These are phyloP conservation scores for Termitomyces sp. DNA, from an alignment of 768 basidiomycete species.

Conservation along the genomic window DNA sequence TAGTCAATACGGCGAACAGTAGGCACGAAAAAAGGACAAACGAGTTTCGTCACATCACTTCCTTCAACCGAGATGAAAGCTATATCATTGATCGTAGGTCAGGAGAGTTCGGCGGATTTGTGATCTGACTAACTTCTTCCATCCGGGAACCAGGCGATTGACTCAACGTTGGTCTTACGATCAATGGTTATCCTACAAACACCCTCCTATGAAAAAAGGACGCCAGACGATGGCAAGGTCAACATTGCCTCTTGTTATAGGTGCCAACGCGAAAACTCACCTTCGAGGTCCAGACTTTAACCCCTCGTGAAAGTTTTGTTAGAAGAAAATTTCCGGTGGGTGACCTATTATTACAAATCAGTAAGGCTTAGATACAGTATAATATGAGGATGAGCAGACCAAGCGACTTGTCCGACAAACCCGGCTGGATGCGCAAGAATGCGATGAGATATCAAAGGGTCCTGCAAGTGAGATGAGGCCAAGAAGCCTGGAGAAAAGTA, in stretches of 20 bases:
- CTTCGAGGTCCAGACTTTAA: constrained; percentile 73
- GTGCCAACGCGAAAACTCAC: constrained; percentile 32
- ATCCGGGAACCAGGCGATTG: constrained; percentile 67
- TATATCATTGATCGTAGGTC: constrained; percentile 23
- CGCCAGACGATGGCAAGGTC: background rate
- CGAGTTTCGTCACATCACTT: constrained; percentile 58
- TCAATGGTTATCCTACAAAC: constrained; percentile 68
- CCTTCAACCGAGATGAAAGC: constrained; percentile 75
- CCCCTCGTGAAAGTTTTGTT: constrained; percentile 60
- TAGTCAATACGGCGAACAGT: constrained; percentile 10
- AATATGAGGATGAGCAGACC: constrained; percentile 28
- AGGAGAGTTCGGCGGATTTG: background rate
- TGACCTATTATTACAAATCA: constrained; percentile 45
- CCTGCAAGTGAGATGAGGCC: constrained; percentile 31
- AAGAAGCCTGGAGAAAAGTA: background rate
- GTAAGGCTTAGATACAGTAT: background rate
- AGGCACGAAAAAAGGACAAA: constrained; percentile 21
- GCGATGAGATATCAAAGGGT: constrained; percentile 58
- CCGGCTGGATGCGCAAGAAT: constrained; percentile 66
- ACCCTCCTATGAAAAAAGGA: constrained; percentile 54
- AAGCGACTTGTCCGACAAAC: constrained; percentile 78
- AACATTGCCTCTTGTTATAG: constrained; percentile 1
- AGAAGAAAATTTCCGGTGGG: constrained; percentile 60
- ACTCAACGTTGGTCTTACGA: constrained; percentile 52
- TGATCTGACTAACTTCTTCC: constrained; percentile 46